Evolutionary conservation across 1,284 basidiomycete species (phyloP).

Genomic region (Ustilago nuda): DNA sequence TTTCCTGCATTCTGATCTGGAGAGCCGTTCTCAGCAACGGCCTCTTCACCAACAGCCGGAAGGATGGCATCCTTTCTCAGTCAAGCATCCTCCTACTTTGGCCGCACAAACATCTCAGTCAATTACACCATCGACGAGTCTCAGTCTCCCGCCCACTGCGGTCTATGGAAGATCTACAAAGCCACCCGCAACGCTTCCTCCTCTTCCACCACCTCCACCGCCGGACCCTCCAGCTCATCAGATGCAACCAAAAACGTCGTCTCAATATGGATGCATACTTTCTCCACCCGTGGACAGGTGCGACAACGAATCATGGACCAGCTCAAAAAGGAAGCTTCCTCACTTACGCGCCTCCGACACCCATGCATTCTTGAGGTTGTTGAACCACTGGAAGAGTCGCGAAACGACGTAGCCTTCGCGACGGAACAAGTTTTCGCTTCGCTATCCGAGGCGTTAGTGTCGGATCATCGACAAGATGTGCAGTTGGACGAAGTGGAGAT

Average conservation of each 20-base stretch:
- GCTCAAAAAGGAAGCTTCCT: constrained; percentile 74
- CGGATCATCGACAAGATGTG: constrained; percentile 44
- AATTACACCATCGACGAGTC: constrained; percentile 65
- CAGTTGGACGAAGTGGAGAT: constrained; percentile 75
- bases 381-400: constrained; percentile 94
- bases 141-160: constrained; percentile 53
- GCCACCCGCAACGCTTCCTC: constrained; percentile 54
- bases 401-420: constrained; percentile 86
- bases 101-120: constrained; percentile 62
- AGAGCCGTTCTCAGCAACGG: background rate
- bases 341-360: constrained; percentile 86
- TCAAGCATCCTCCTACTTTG: constrained; percentile 62
- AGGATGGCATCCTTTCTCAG: constrained; percentile 59
- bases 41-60: background rate
- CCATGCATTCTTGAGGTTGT: constrained; percentile 98
- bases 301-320: constrained; percentile 56
- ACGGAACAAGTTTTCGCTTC: constrained; percentile 76
- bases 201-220: constrained; percentile 10
- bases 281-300: constrained; percentile 43
- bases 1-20: background rate
- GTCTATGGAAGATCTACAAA: constrained; percentile 65
- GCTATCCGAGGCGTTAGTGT: constrained; percentile 42
- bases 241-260: constrained; percentile 30
- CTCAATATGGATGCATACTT: constrained; percentile 62
- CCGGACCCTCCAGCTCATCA: constrained; percentile 8